Conservation (phyloP, 352 stramenopile species). For the Phytophthora meadii region DNA sequence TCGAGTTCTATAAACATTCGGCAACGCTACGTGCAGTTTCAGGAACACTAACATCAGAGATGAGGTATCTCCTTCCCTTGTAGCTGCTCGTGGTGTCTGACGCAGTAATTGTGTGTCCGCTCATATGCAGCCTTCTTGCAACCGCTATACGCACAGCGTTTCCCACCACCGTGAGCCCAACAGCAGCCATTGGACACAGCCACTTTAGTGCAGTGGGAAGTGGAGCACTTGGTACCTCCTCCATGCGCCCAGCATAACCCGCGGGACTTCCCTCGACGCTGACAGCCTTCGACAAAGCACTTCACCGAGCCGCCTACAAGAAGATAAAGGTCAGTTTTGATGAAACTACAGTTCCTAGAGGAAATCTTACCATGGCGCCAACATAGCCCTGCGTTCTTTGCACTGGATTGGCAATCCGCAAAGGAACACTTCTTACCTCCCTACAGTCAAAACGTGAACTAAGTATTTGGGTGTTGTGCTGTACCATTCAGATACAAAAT, state of each 20-base stretch:
- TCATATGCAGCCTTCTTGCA: conserved; percentile 48
- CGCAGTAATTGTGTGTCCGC: conserved; percentile 51
- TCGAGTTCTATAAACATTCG: no score
- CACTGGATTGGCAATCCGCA: conserved; percentile 36
- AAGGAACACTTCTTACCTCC: conserved; percentile 50
- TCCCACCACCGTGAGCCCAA: conserved; percentile 52
- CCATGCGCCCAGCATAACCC: conserved; percentile 56
- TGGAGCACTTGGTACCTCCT: conserved; percentile 47
- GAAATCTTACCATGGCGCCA: conserved; percentile 18
- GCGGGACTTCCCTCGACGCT: conserved; percentile 53
- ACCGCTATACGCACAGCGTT: conserved; percentile 38
- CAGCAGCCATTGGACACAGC: conserved; percentile 50
- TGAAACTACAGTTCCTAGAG: not conserved
- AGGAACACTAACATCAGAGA: not conserved
- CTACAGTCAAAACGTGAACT: conserved; percentile 12
- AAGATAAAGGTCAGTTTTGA: not conserved
- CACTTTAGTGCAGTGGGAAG: conserved; percentile 37
- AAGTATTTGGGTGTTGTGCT: not conserved
- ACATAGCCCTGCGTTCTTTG: conserved; percentile 35
- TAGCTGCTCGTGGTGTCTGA: conserved; percentile 38
- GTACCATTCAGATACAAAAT: not conserved
- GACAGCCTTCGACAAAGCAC: conserved; percentile 40
- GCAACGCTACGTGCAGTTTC: not conserved
- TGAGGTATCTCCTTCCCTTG: not conserved
- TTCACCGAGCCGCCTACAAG: conserved; percentile 45